These are phyloP conservation scores for Alternaria hordeiaustralica DNA, from an alignment of 2,329 filamentous ascomycete species.

Conservation along the genomic window DNA sequence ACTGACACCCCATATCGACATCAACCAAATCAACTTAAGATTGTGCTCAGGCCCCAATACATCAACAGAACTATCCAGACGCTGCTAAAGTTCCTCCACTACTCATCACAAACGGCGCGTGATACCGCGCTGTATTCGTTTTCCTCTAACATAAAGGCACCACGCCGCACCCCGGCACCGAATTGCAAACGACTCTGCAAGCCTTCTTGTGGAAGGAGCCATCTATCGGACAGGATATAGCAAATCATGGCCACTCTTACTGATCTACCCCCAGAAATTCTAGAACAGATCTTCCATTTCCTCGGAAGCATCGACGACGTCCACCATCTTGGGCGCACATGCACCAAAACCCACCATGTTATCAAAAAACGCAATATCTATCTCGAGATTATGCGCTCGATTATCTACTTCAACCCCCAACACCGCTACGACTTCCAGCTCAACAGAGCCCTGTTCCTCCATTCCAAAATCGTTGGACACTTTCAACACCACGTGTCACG, in stretches of 20 bases:
- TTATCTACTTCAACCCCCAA: conserved; percentile 21
- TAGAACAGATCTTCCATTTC: conserved; percentile 22
- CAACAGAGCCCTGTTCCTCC: conserved; percentile 24
- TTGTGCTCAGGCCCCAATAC: neutral
- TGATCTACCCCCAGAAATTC: conserved; percentile 24
- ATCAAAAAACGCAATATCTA: conserved; percentile 20
- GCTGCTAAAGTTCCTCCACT: neutral
- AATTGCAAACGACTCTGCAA: neutral
- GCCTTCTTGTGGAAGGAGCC: neutral
- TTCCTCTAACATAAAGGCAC: neutral
- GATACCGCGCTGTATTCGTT: neutral
- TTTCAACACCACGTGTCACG: conserved; percentile 7
- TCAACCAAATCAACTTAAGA: neutral
- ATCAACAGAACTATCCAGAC: neutral
- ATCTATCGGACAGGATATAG: neutral
- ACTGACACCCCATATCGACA: neutral
- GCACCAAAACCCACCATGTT: conserved; percentile 15
- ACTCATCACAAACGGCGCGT: neutral
- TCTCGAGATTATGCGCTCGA: conserved; percentile 32
- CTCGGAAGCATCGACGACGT: conserved; percentile 39
- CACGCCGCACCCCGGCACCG: neutral
- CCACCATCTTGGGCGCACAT: conserved; percentile 26
- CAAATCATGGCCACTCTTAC: conserved; percentile 18
- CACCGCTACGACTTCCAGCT: conserved; percentile 34
- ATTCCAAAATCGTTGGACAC: conserved; percentile 24